These are phyloP conservation scores for Talinum fruticosum DNA, from an alignment of 148 eudicot species.

Conservation along the genomic window DNA sequence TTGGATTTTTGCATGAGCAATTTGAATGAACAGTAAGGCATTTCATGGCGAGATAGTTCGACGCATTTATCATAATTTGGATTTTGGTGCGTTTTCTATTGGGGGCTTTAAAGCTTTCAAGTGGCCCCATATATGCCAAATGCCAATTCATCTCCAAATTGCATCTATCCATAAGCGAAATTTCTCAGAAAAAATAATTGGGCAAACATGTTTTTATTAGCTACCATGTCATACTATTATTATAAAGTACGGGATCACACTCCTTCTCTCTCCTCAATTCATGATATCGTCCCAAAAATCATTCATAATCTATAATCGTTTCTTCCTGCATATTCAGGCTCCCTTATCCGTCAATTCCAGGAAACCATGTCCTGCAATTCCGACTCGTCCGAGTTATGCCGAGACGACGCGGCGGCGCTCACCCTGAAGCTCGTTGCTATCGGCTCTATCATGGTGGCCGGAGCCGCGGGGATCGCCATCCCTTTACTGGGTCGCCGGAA, in stretches of 20 bases:
- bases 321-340: constrained; percentile 11
- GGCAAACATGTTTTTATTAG: too few species aligned
- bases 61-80: background rate
- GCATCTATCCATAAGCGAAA: constrained; percentile 5
- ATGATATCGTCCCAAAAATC: too few species aligned
- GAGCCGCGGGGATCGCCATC: constrained; percentile 41
- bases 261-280: background rate
- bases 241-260: background rate
- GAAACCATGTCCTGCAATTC: constrained; percentile 36
- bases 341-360: constrained; percentile 25
- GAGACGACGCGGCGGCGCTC: constrained; percentile 43
- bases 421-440: constrained; percentile 41
- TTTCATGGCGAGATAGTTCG: too few species aligned
- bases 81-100: background rate
- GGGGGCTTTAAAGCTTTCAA: background rate
- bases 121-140: constrained; percentile 25
- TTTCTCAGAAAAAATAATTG: constrained; percentile 16
- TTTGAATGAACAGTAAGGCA: too few species aligned
- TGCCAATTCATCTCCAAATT: constrained; percentile 9
- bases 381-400: constrained; percentile 27
- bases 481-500: constrained; percentile 40
- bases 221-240: background rate
- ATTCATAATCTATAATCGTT: background rate
- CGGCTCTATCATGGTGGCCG: constrained; percentile 40
- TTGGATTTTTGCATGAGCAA: constrained; percentile 7